Evolutionary conservation across 148 eudicot species (phyloP).

Genomic region (Chenopodium formosanum): DNA sequence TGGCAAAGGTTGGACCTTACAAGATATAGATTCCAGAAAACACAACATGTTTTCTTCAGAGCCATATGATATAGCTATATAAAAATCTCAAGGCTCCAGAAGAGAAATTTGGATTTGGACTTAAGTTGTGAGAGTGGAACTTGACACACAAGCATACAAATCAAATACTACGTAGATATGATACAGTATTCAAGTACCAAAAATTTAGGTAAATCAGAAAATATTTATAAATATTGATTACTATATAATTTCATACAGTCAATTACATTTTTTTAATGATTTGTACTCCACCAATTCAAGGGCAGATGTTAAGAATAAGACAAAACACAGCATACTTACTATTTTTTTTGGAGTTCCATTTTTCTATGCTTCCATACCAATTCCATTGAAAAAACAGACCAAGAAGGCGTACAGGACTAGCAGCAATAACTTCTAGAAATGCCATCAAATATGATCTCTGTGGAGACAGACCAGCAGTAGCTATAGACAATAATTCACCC

Average conservation of each 20-base stretch:
- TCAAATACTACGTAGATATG: background rate
- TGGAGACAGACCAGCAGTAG: conserved; percentile 86
- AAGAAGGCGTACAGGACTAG: conserved; percentile 55
- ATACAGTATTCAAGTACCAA: background rate
- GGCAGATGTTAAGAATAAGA: background rate
- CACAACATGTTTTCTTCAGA: background rate
- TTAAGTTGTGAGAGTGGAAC: background rate
- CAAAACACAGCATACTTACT: conserved; percentile 31
- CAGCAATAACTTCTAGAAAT: conserved; percentile 69
- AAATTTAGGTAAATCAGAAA: background rate
- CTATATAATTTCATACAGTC: background rate
- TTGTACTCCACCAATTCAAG: background rate
- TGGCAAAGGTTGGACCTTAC: background rate
- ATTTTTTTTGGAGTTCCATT: conserved; percentile 56
- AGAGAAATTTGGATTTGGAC: background rate
- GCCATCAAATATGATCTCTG: conserved; percentile 84
- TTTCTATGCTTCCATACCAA: conserved; percentile 73
- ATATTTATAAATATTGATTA: background rate
- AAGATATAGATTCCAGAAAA: background rate
- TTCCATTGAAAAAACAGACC: conserved; percentile 72
- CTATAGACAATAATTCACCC: conserved; percentile 59
- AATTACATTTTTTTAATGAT: background rate
- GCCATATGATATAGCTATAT: background rate
- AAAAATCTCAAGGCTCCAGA: background rate
- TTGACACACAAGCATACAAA: background rate